Conservation (phyloP, 2,329 filamentous ascomycete species). For the Fusarium fujikuroi region DNA sequence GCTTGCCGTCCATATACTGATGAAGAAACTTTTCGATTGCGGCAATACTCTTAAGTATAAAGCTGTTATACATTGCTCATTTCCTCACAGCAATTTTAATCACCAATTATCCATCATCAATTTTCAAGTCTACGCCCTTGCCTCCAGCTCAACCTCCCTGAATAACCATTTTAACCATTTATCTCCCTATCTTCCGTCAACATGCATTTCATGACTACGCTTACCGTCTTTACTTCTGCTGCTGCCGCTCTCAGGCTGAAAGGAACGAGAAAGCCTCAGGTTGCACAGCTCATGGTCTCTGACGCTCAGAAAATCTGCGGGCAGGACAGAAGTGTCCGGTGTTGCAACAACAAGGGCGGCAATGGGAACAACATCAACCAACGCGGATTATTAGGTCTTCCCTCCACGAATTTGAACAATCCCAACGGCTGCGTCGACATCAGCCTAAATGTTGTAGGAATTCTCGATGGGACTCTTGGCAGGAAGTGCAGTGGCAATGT, state of each 20-base stretch:
- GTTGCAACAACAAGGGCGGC: background rate
- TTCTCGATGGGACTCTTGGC: background rate
- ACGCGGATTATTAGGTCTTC: background rate
- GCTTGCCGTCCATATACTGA: too few species aligned
- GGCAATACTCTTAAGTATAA: background rate
- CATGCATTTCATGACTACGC: background rate
- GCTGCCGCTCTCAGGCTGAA: background rate
- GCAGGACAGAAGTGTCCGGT: background rate
- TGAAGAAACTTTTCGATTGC: background rate
- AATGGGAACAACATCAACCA: background rate
- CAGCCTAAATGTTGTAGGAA: background rate
- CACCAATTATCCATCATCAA: too few species aligned
- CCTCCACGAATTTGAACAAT: background rate
- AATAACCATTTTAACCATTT: too few species aligned
- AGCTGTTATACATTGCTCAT: background rate
- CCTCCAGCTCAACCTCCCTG: too few species aligned
- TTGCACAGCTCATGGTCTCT: background rate
- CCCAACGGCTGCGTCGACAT: background rate
- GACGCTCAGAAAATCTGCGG: background rate
- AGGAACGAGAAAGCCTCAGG: background rate
- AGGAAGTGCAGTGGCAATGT: background rate
- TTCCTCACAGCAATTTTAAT: background rate
- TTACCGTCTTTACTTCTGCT: background rate
- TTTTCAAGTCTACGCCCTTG: too few species aligned
- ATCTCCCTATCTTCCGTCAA: too few species aligned